Conservation (phyloP, 768 basidiomycete species). For the Suillus tomentosus region DNA sequence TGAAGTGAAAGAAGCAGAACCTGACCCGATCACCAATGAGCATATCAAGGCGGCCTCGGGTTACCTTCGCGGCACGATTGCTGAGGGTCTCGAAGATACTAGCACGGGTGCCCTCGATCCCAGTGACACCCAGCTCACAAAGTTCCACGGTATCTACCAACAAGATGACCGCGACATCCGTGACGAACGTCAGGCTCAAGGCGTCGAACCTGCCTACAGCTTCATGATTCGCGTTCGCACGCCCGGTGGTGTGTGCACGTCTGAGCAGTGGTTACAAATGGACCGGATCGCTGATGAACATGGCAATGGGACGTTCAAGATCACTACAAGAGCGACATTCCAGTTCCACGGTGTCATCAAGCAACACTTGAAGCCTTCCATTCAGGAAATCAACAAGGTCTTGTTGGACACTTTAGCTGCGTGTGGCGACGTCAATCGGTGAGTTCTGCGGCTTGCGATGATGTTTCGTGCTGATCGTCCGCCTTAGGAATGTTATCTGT, state of each 20-base stretch:
- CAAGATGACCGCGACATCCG: constrained; percentile 99
- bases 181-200: constrained; percentile 90
- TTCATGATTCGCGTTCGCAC: constrained; percentile 99
- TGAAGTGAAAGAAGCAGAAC: constrained; percentile 89
- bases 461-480: constrained; percentile 14
- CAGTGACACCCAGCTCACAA: constrained; percentile 92
- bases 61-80: constrained; percentile 93
- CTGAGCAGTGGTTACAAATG: constrained; percentile 93
- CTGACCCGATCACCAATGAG: constrained; percentile 97
- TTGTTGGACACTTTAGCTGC: constrained; percentile 96
- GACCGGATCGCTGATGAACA: constrained; percentile 96
- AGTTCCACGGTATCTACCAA: constrained; percentile 96
- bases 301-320: constrained; percentile 92
- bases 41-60: constrained; percentile 97
- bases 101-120: constrained; percentile 90
- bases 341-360: constrained; percentile 99
- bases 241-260: constrained; percentile 92
- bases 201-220: constrained; percentile 91
- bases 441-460: constrained; percentile 18
- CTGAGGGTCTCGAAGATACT: constrained; percentile 84
- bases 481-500: constrained; percentile 79
- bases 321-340: constrained; percentile 97
- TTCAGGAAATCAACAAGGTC: constrained; percentile 91
- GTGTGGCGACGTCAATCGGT: constrained; percentile 98
- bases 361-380: constrained; percentile 91